These are phyloP conservation scores for Neohortaea acidophila DNA, from an alignment of 495 filamentous ascomycete genomes.

Conservation along the genomic window DNA sequence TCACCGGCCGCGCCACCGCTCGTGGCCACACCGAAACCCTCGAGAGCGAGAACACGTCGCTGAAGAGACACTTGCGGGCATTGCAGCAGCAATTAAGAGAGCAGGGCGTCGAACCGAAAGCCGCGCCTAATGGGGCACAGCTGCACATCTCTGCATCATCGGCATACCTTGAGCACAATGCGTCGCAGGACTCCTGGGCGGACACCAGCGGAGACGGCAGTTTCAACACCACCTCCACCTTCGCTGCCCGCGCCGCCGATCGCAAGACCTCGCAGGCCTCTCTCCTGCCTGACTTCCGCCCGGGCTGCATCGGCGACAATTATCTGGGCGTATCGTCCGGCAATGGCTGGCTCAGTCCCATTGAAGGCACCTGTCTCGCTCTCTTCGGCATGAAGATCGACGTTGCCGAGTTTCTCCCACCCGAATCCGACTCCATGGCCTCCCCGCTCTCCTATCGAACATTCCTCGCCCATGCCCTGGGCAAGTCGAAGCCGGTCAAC, in stretches of 20 bases:
- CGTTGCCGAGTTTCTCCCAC: slow-evolving; percentile 51
- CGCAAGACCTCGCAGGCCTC: slow-evolving; percentile 2
- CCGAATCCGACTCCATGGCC: slow-evolving; percentile 46
- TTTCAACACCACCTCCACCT: too few relatives aligned
- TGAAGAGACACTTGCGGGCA: slow-evolving; percentile 21
- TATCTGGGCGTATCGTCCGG: slow-evolving; percentile 57
- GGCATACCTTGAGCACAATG: too few relatives aligned
- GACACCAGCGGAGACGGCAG: too few relatives aligned
- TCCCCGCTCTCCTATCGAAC: slow-evolving; percentile 51
- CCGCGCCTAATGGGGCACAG: neutral
- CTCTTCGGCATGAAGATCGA: slow-evolving; percentile 67
- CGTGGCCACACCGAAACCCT: slow-evolving; percentile 47
- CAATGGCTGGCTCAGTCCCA: slow-evolving; percentile 50
- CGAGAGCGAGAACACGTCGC: slow-evolving; percentile 35
- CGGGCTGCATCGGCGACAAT: slow-evolving; percentile 45
- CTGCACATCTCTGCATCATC: too few relatives aligned
- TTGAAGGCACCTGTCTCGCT: slow-evolving; percentile 56
- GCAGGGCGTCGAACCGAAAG: slow-evolving; percentile 21
- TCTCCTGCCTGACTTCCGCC: slow-evolving; percentile 32
- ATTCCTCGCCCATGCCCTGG: slow-evolving; percentile 42
- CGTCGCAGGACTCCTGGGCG: too few relatives aligned
- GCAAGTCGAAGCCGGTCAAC: slow-evolving; percentile 5
- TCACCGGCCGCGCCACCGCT: slow-evolving; percentile 66
- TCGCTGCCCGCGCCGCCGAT: too few relatives aligned
- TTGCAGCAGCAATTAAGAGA: slow-evolving; percentile 26